phyloP scores from a whole-genome alignment of 176 grass and related monocot genomes.

The Otatea glauca region DNA sequence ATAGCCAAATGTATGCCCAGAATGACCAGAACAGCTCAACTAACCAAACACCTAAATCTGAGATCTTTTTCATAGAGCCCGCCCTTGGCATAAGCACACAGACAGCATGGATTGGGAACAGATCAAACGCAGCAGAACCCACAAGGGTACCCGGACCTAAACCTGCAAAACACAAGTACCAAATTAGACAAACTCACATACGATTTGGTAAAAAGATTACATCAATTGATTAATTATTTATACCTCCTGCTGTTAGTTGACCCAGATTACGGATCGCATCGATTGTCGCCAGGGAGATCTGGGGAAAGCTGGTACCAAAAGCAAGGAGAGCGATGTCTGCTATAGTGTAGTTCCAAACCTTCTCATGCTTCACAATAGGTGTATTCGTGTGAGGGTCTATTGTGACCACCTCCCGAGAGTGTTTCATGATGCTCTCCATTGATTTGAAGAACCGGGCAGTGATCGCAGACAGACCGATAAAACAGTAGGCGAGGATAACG shows the following conservation, averaged over 20 bases:
- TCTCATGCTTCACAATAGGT: constrained; percentile 55
- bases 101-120: constrained; percentile 89
- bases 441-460: constrained; percentile 79
- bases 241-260: constrained; percentile 88
- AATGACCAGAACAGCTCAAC: constrained; percentile 90
- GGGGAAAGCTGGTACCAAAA: constrained; percentile 96
- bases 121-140: constrained; percentile 88
- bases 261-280: constrained; percentile 78
- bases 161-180: constrained; percentile 54
- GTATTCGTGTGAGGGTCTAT: constrained; percentile 44
- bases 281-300: constrained; percentile 86
- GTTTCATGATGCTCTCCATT: constrained; percentile 81
- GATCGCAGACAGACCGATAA: constrained; percentile 74
- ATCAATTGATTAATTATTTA: constrained; percentile 3
- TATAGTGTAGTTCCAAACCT: constrained; percentile 91
- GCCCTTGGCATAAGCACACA: constrained; percentile 80
- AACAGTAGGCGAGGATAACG: constrained; percentile 66
- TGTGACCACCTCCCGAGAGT: constrained; percentile 53
- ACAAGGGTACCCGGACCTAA: constrained; percentile 88
- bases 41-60: constrained; percentile 80
- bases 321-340: constrained; percentile 83
- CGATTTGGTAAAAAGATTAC: background rate
- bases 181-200: background rate
- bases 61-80: constrained; percentile 52
- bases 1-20: constrained; percentile 92